Evolutionary conservation across 139 green algal species (phyloP), one percentile per base, ranked within the genome.

Genomic region (Limnomonas spitsbergensis): DNA sequence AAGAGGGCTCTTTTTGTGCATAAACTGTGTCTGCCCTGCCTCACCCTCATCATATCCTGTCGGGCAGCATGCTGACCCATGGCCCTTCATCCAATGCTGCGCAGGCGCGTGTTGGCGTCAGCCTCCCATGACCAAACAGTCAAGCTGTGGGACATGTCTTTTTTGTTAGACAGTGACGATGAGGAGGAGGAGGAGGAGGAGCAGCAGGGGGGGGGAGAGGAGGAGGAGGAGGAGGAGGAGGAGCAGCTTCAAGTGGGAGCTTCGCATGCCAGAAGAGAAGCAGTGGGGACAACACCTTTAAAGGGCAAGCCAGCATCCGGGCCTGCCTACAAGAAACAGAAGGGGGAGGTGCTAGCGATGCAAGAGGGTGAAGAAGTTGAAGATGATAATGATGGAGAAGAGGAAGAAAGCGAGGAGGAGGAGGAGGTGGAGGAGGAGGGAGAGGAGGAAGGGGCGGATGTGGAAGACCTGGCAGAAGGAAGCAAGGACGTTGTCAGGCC

Each of bases 41-140:
- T n/a, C n/a, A n/a, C n/a, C n/a, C n/a, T n/a, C n/a, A n/a, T n/a
- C n/a, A n/a, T n/a, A n/a, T n/a, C n/a, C n/a, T n/a, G n/a, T n/a
- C n/a, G n/a, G n/a, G n/a, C n/a, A n/a, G n/a, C n/a, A n/a, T n/a
- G n/a, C n/a, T n/a, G n/a, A n/a, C n/a, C n/a, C n/a, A n/a, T n/a
- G n/a, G n/a, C n/a, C n/a, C n/a, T n/a, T n/a, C n/a, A n/a, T n/a
- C n/a, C n/a, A n/a, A n/a, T n/a, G n/a, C n/a, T n/a, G 20, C 20
- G 14, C 73, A 85, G 78, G 53, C 61, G 69, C 2, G 53, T 92
- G 53, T 85, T 97, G 26, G 92, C 90, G 0, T 94, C 86, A 69
- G 84, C 84, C 1, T 94, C 88, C 0, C 93, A 97, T 69, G 92
- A 97, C 81, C 81, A 89, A 40, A 88, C 72, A 0, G 84, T 98